Evolutionary conservation across 2,329 filamentous ascomycete species (phyloP).

Genomic region (Taxawa tesnikishii): DNA sequence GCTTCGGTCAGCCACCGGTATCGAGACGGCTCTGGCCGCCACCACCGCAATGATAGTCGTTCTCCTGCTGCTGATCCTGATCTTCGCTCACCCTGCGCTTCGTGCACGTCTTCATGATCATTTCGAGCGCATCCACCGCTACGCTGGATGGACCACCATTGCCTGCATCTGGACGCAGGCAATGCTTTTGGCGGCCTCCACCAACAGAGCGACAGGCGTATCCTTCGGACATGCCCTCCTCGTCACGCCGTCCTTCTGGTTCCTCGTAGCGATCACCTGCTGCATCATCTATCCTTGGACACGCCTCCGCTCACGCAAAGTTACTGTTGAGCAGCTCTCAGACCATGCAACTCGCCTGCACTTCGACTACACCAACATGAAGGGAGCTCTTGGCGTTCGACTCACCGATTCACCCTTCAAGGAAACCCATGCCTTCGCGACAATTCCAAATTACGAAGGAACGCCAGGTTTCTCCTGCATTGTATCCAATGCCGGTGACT

Average conservation of each 20-base stretch:
- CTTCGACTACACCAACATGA: conserved; percentile 46
- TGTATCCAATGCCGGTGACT: conserved; percentile 63
- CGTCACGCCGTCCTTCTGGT: conserved; percentile 50
- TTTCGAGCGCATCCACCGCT: conserved; percentile 62
- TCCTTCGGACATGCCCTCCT: conserved; percentile 28
- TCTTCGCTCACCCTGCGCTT: conserved; percentile 51
- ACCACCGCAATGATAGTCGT: conserved; percentile 46
- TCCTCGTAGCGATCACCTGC: conserved; percentile 50
- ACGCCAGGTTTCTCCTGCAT: conserved; percentile 51
- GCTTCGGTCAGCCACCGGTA: conserved; percentile 10
- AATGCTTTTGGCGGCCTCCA: conserved; percentile 39
- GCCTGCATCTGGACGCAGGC: conserved; percentile 53
- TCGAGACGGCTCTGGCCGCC: conserved; percentile 27
- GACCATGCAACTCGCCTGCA: conserved; percentile 59
- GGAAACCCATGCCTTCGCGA: conserved; percentile 69
- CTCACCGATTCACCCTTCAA: conserved; percentile 50
- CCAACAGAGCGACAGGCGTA: conserved; percentile 18
- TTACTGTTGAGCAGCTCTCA: conserved; percentile 56
- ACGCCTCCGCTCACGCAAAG: conserved; percentile 53
- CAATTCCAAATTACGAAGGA: conserved; percentile 47
- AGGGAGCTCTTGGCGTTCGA: conserved; percentile 30
- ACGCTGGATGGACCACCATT: conserved; percentile 58
- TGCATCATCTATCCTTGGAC: conserved; percentile 64
- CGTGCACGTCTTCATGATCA: conserved; percentile 52
- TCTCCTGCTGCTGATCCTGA: conserved; percentile 47